These are phyloP conservation scores for Cercophora samala DNA, from an alignment of 495 filamentous ascomycete species.

Conservation along the genomic window DNA sequence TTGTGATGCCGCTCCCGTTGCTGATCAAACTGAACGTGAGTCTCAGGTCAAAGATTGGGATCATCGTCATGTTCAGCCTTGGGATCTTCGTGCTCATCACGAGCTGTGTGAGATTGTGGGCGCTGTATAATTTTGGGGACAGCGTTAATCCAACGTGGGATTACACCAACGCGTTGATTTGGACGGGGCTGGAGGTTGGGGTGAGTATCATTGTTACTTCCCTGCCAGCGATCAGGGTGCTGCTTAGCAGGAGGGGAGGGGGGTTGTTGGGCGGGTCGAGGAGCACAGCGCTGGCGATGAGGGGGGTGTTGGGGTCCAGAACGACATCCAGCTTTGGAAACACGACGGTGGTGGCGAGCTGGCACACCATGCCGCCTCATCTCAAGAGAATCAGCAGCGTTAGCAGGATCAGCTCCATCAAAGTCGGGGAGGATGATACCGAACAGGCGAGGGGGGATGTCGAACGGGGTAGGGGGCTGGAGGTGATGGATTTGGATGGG, in stretches of 20 bases:
- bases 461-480: background rate
- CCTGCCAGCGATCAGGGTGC: constrained; percentile 38
- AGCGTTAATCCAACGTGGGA: constrained; percentile 42
- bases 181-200: constrained; percentile 40
- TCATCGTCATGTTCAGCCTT: constrained; percentile 45
- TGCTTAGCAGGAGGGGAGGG: constrained; percentile 13
- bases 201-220: constrained; percentile 39
- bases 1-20: constrained; percentile 40
- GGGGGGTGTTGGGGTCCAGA: background rate
- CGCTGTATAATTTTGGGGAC: constrained; percentile 34
- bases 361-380: constrained; percentile 15
- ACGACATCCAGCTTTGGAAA: constrained; percentile 21
- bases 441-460: background rate
- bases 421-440: background rate
- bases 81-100: constrained; percentile 43
- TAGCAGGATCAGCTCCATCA: constrained; percentile 20
- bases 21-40: constrained; percentile 34
- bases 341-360: constrained; percentile 12
- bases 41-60: constrained; percentile 34
- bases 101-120: constrained; percentile 36
- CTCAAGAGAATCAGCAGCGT: constrained; percentile 20
- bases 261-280: background rate
- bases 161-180: constrained; percentile 37
- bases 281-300: background rate
- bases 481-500: background rate